These are phyloP conservation scores for Pilobolus umbonatus DNA, from an alignment of 192 early-diverging fungal species.

Conservation along the genomic window DNA sequence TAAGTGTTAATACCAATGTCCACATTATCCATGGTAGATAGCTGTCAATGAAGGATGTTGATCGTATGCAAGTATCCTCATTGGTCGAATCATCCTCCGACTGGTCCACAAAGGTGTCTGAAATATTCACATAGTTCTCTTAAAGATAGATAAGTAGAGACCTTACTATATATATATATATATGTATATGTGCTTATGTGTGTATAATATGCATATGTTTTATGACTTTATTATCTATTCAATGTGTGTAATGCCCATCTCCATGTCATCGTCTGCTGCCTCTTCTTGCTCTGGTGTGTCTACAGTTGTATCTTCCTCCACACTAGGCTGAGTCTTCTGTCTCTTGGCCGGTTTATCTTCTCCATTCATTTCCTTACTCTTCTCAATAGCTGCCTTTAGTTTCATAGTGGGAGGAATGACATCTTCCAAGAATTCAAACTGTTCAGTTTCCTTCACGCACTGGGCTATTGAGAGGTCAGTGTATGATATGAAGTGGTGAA, in stretches of 20 bases:
- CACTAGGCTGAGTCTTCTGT: neutral
- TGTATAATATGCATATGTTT: no score
- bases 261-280: constrained; percentile 4
- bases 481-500: neutral
- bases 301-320: neutral
- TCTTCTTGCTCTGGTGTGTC: neutral
- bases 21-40: no score
- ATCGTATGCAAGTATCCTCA: no score
- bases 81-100: no score
- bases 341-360: constrained; percentile 20
- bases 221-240: no score
- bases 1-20: no score
- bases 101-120: no score
- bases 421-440: constrained; percentile 38
- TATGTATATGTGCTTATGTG: no score
- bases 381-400: constrained; percentile 37
- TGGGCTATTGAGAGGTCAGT: constrained; percentile 16
- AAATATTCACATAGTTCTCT: no score
- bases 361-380: constrained; percentile 30
- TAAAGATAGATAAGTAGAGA: no score
- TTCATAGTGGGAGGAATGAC: constrained; percentile 44
- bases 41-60: no score
- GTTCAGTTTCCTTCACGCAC: constrained; percentile 30
- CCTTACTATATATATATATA: no score
- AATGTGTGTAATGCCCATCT: neutral